phyloP scores from a whole-genome alignment of 2,329 filamentous ascomycete species.

The Plectosphaerella plurivora region DNA sequence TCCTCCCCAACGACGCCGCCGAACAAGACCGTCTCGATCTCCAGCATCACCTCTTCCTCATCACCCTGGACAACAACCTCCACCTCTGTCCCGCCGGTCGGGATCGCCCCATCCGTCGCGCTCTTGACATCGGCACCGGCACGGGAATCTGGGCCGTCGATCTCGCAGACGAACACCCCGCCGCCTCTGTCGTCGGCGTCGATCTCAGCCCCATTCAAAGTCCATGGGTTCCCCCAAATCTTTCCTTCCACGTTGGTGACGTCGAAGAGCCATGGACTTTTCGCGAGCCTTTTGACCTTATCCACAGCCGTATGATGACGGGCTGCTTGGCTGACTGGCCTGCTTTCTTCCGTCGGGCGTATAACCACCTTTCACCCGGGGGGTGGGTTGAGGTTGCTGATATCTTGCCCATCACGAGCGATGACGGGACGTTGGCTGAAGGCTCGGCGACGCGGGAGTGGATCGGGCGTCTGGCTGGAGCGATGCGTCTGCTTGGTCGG shows the following conservation, averaged over 20 bases:
- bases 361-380: conserved; percentile 30
- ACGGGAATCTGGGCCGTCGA: conserved; percentile 43
- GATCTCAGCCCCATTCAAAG: conserved; percentile 54
- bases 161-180: conserved; percentile 39
- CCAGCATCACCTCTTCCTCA: conserved; percentile 28
- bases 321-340: conserved; percentile 13
- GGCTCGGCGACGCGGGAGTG: conserved; percentile 6
- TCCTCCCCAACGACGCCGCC: background rate
- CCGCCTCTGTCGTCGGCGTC: conserved; percentile 43
- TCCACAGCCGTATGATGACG: conserved; percentile 16
- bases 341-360: conserved; percentile 15
- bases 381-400: conserved; percentile 41
- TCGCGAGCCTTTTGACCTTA: conserved; percentile 20
- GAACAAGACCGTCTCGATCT: conserved; percentile 28
- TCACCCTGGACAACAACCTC: conserved; percentile 26
- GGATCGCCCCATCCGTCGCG: conserved; percentile 16
- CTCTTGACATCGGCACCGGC: conserved; percentile 43
- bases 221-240: conserved; percentile 39
- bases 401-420: conserved; percentile 30
- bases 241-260: conserved; percentile 39
- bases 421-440: conserved; percentile 31
- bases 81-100: conserved; percentile 18
- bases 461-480: conserved; percentile 1
- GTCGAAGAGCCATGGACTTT: conserved; percentile 33
- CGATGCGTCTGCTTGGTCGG: conserved; percentile 17